phyloP scores from a whole-genome alignment of 805 yeast species.

The Komagataella mondaviorum region DNA sequence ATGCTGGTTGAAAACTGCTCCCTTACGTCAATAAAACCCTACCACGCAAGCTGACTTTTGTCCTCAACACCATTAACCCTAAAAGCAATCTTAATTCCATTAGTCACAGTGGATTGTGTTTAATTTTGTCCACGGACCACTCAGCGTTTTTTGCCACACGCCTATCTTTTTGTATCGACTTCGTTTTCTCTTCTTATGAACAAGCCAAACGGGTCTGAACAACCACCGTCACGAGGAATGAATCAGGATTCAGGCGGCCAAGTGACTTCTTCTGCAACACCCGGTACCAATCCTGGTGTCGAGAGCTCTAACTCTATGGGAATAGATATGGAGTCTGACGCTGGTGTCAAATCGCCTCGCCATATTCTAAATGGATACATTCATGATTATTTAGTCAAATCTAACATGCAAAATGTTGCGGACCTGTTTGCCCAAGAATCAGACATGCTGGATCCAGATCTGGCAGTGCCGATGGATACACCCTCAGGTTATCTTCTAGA shows the following conservation, averaged over 20 bases:
- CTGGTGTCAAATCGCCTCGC: constrained; percentile 36
- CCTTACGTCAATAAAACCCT: background rate
- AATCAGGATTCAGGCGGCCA: background rate
- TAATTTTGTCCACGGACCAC: background rate
- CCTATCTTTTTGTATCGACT: background rate
- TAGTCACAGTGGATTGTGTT: background rate
- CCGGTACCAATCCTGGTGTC: background rate
- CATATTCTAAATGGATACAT: constrained; percentile 70
- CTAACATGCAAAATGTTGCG: constrained; percentile 62
- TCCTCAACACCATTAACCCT: background rate
- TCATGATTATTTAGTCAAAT: constrained; percentile 72
- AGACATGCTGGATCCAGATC: constrained; percentile 23
- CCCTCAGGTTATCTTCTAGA: constrained; percentile 81
- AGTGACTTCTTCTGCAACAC: background rate
- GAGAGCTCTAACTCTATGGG: background rate
- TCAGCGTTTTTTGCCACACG: background rate
- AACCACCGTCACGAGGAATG: background rate
- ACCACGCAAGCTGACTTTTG: background rate
- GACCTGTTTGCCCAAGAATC: constrained; percentile 65
- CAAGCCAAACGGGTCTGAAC: background rate
- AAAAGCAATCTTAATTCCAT: background rate
- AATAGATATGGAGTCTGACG: constrained; percentile 18
- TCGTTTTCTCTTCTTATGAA: background rate
- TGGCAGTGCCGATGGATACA: constrained; percentile 50
- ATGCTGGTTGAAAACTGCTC: background rate